Conservation (phyloP, 108 stramenopile species). For the Cyclotella kingstonii region DNA sequence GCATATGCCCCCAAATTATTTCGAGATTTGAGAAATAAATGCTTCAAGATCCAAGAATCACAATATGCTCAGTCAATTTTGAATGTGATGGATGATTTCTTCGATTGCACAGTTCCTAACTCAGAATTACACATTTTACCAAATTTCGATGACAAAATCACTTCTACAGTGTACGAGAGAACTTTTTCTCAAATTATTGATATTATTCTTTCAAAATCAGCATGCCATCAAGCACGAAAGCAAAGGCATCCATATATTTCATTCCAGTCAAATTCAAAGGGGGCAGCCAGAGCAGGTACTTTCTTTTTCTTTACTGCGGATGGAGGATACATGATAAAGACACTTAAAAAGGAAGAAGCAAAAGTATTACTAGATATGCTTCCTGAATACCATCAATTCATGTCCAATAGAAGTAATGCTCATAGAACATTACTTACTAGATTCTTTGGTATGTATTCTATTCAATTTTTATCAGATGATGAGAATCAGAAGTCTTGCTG, state of each 20-base stretch:
- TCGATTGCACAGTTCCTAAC: too few species aligned
- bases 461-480: slow-evolving; percentile 42
- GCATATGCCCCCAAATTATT: slow-evolving; percentile 65
- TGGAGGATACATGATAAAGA: slow-evolving; percentile 89
- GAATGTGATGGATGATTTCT: slow-evolving; percentile 15
- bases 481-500: slow-evolving; percentile 50
- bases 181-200: slow-evolving; percentile 10
- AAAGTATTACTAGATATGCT: slow-evolving; percentile 69
- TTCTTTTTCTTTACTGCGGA: slow-evolving; percentile 87
- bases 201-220: not conserved
- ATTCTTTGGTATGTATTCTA: slow-evolving; percentile 83
- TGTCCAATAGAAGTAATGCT: slow-evolving; percentile 57
- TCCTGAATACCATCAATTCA: slow-evolving; percentile 72
- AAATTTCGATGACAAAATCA: too few species aligned
- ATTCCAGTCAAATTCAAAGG: slow-evolving; percentile 87
- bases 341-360: slow-evolving; percentile 79
- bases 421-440: slow-evolving; percentile 71
- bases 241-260: slow-evolving; percentile 64
- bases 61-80: slow-evolving; percentile 57
- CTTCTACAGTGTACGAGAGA: not conserved
- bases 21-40: slow-evolving; percentile 54
- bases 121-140: too few species aligned
- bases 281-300: slow-evolving; percentile 69
- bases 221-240: not conserved
- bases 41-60: slow-evolving; percentile 64